phyloP scores from a whole-genome alignment of 257 asterid genomes.

The Solanum clarkiae region DNA sequence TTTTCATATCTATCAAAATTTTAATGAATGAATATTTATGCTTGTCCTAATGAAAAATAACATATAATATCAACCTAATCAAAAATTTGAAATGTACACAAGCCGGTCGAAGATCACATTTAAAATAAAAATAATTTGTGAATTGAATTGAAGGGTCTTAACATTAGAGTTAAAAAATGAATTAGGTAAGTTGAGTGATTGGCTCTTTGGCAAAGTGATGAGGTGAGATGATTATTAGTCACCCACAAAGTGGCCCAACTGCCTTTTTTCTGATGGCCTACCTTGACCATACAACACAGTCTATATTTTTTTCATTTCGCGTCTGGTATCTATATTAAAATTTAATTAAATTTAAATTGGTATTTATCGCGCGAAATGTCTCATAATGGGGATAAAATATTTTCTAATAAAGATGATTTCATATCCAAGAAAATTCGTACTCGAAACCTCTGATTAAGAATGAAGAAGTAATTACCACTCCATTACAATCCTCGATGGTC shows the following conservation, averaged over 20 bases:
- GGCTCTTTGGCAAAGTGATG: neutral
- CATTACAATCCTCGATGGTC: rapidly evolving
- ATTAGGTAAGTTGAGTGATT: neutral
- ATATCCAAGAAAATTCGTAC: no score
- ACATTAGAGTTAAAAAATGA: neutral
- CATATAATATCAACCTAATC: neutral
- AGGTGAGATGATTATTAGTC: neutral
- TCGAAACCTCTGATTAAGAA: no score
- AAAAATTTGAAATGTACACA: neutral
- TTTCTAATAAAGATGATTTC: rapidly evolving
- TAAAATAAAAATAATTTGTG: neutral
- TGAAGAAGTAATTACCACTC: no score
- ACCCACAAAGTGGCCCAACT: neutral
- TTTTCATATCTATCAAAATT: neutral
- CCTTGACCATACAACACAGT: neutral
- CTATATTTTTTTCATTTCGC: neutral
- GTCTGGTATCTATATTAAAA: rapidly evolving
- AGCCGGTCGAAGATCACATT: neutral
- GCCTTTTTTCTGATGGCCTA: slow-evolving; percentile 3
- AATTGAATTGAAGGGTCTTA: neutral
- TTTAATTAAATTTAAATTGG: no score
- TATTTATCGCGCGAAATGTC: no score
- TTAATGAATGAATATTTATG: neutral
- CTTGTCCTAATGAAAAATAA: neutral
- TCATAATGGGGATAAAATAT: rapidly evolving